Conservation (phyloP, 78 protist genomes). For the Guillardia theta region DNA sequence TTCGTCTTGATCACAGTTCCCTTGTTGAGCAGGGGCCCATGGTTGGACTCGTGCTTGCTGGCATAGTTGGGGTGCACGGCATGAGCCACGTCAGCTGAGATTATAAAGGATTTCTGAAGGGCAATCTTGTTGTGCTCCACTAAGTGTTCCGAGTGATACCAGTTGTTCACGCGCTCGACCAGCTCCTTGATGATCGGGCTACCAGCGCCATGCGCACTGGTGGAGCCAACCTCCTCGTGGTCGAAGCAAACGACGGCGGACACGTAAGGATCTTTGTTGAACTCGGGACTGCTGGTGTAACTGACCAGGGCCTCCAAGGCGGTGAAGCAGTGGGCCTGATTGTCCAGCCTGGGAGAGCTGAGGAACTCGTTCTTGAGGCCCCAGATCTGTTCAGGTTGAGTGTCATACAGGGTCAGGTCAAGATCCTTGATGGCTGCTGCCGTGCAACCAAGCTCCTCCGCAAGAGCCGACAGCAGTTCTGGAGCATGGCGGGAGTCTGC, state of each 20-base stretch:
- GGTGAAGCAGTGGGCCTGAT: slow-evolving; percentile 75
- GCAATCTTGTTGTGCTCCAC: not conserved
- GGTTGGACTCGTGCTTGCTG: slow-evolving; percentile 83
- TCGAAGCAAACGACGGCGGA: slow-evolving; percentile 75
- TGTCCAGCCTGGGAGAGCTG: slow-evolving; percentile 90
- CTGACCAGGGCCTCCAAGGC: slow-evolving; percentile 52
- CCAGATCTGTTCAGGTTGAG: slow-evolving; percentile 81
- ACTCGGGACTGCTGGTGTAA: not conserved
- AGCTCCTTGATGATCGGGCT: slow-evolving; percentile 19
- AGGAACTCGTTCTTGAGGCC: slow-evolving; percentile 85
- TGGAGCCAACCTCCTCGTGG: slow-evolving; percentile 87
- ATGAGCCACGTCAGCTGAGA: slow-evolving; percentile 94
- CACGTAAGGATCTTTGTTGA: not conserved
- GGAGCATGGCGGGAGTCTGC: slow-evolving; percentile 61
- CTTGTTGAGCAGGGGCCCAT: slow-evolving; percentile 81
- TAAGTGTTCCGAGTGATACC: not conserved
- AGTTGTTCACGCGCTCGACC: slow-evolving; percentile 51
- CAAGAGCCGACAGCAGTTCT: slow-evolving; percentile 52
- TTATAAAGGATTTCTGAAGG: slow-evolving; percentile 47
- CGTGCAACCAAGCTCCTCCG: slow-evolving; percentile 63
- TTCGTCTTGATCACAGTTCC: slow-evolving; percentile 91
- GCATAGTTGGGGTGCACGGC: slow-evolving; percentile 95
- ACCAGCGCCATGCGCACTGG: slow-evolving; percentile 64
- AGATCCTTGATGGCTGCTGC: slow-evolving; percentile 70
- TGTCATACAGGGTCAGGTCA: slow-evolving; percentile 81